Conservation (phyloP, 1,284 basidiomycete genomes). For the Tylopilus sp. region DNA sequence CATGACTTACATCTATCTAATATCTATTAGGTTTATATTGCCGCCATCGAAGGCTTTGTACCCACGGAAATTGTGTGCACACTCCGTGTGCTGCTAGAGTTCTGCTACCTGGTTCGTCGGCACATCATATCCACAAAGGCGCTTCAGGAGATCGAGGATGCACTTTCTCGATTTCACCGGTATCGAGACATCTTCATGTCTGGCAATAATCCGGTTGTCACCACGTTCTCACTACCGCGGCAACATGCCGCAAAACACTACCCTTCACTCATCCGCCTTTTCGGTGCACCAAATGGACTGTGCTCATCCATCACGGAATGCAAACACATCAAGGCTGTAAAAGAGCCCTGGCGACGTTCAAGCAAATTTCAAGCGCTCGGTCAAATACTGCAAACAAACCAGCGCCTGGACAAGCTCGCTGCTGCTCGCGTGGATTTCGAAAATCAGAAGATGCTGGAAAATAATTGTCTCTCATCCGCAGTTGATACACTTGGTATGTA, state of each 20-base stretch:
- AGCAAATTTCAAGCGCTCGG: constrained; percentile 10
- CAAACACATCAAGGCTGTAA: constrained; percentile 7
- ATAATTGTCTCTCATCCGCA: too few species aligned
- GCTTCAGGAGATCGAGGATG: not conserved
- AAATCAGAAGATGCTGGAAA: too few species aligned
- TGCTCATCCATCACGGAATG: not conserved
- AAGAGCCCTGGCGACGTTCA: constrained; percentile 10
- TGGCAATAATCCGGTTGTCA: not conserved
- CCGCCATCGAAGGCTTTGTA: not conserved
- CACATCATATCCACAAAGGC: not conserved
- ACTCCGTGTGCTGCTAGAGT: not conserved
- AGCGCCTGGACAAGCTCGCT: constrained; percentile 10
- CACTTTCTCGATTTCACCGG: not conserved
- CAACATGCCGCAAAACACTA: not conserved
- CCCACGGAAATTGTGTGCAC: not conserved
- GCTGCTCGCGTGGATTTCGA: too few species aligned
- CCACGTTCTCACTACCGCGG: not conserved
- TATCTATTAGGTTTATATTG: not conserved
- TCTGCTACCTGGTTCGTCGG: not conserved
- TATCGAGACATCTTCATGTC: not conserved
- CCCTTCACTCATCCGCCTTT: not conserved
- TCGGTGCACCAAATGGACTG: constrained; percentile 1
- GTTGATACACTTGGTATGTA: too few species aligned
- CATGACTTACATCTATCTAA: not conserved
- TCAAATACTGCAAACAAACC: constrained; percentile 20